Evolutionary conservation across 176 grass and related monocot species (phyloP).

Genomic region (Phyllostachys edulis): DNA sequence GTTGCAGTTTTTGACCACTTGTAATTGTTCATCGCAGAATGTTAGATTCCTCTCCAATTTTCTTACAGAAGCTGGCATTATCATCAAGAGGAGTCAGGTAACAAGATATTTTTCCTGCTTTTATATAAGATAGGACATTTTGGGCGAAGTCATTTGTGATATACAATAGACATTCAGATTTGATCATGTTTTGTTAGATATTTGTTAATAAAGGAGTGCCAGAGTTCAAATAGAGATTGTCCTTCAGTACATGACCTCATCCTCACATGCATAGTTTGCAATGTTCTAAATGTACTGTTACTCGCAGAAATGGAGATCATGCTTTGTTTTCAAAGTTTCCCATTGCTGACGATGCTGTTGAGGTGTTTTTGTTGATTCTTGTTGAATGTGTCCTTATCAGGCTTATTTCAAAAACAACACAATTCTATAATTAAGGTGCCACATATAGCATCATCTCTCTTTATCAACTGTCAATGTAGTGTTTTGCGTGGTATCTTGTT

Average conservation of each 20-base stretch:
- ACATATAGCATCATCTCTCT: neutral
- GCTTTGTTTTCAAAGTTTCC: neutral
- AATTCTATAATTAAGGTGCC: neutral
- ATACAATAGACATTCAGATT: neutral
- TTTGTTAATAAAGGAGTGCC: neutral
- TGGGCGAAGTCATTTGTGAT: neutral
- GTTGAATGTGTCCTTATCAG: neutral
- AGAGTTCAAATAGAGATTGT: neutral
- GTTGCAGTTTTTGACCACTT: slow-evolving; percentile 28
- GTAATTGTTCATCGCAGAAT: slow-evolving; percentile 59
- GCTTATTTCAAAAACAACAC: neutral
- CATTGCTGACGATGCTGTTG: neutral
- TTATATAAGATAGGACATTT: neutral
- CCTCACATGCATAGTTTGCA: neutral
- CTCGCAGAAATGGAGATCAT: neutral
- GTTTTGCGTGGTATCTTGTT: neutral
- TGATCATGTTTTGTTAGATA: slow-evolving; percentile 9
- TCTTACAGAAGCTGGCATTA: slow-evolving; percentile 91
- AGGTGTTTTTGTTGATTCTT: neutral
- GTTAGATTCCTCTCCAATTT: slow-evolving; percentile 90
- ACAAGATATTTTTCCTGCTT: neutral
- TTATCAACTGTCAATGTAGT: neutral
- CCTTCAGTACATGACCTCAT: neutral
- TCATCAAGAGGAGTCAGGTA: slow-evolving; percentile 94
- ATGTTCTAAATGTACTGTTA: neutral